phyloP scores from a whole-genome alignment of 2,329 filamentous ascomycete genomes.

The Colletotrichum trifolii region DNA sequence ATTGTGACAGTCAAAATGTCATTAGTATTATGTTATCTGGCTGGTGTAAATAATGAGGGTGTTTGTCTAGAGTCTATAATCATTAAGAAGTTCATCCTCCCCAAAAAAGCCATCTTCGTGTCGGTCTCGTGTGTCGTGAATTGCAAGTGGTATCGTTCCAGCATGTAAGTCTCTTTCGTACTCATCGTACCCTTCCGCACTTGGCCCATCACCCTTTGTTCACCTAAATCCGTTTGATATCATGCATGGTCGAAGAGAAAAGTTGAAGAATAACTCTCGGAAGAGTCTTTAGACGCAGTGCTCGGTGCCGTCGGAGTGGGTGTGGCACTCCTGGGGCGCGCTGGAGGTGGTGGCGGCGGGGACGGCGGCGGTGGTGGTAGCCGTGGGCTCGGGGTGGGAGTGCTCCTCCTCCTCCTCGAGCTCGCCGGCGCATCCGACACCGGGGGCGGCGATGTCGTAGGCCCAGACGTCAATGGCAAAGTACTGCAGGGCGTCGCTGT shows the following conservation, averaged over 20 bases:
- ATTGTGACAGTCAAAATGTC: conserved; percentile 26
- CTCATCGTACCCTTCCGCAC: conserved; percentile 4
- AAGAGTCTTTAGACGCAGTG: conserved; percentile 36
- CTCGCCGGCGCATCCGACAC: conserved; percentile 69
- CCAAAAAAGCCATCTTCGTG: conserved; percentile 7
- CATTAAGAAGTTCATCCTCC: conserved; percentile 27
- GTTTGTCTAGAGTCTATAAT: conserved; percentile 25
- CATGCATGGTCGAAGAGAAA: not conserved
- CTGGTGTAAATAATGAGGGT: conserved; percentile 23
- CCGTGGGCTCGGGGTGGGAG: conserved; percentile 6
- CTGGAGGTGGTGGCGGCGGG: conserved; percentile 67
- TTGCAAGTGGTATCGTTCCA: conserved; percentile 30
- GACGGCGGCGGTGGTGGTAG: conserved; percentile 46
- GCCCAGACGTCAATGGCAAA: conserved; percentile 77
- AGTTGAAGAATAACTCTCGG: too few relatives aligned
- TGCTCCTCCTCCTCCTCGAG: conserved; percentile 19
- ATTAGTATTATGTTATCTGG: conserved; percentile 25
- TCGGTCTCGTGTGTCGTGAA: conserved; percentile 7
- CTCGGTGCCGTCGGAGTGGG: conserved; percentile 54
- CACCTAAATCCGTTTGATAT: not conserved
- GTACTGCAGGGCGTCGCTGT: conserved; percentile 73
- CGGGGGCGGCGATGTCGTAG: conserved; percentile 71
- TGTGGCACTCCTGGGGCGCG: conserved; percentile 61
- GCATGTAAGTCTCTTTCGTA: conserved; percentile 7
- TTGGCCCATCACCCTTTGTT: not conserved